Evolutionary conservation across 2,329 filamentous ascomycete genomes (phyloP).

Genomic region (Tolypocladium pustulatum): DNA sequence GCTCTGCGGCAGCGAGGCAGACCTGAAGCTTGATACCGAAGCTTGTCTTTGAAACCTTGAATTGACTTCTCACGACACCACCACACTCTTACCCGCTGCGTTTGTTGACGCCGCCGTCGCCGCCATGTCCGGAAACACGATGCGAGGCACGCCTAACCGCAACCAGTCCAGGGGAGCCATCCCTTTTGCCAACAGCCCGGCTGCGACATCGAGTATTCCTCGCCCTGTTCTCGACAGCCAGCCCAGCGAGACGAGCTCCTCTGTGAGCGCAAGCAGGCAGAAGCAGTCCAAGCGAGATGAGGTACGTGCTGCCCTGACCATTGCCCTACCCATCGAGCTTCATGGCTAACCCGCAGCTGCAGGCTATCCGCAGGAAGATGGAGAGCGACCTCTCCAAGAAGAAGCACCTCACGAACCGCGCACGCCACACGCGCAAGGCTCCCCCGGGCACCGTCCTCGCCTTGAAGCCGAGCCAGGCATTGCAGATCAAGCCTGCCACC

Average conservation of each 20-base stretch:
- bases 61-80: not conserved
- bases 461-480: conserved; percentile 85
- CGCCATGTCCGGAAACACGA: conserved; percentile 49
- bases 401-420: conserved; percentile 68
- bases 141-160: conserved; percentile 60
- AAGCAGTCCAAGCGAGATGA: conserved; percentile 98
- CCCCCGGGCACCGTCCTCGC: conserved; percentile 93
- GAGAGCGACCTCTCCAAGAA: conserved; percentile 98
- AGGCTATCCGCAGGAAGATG: conserved; percentile 96
- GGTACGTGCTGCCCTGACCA: conserved; percentile 45
- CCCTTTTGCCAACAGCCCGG: conserved; percentile 52
- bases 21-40: not conserved
- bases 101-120: conserved; percentile 14
- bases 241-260: conserved; percentile 51
- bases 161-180: conserved; percentile 46
- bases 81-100: not conserved
- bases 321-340: not conserved
- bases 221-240: conserved; percentile 57
- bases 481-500: conserved; percentile 93
- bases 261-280: conserved; percentile 84
- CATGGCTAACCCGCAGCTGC: conserved; percentile 7
- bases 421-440: conserved; percentile 81
- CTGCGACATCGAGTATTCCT: conserved; percentile 53
- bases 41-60: not conserved
- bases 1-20: not conserved